Evolutionary conservation across 1,284 basidiomycete species (phyloP).

Genomic region (Austropuccinia psidii): DNA sequence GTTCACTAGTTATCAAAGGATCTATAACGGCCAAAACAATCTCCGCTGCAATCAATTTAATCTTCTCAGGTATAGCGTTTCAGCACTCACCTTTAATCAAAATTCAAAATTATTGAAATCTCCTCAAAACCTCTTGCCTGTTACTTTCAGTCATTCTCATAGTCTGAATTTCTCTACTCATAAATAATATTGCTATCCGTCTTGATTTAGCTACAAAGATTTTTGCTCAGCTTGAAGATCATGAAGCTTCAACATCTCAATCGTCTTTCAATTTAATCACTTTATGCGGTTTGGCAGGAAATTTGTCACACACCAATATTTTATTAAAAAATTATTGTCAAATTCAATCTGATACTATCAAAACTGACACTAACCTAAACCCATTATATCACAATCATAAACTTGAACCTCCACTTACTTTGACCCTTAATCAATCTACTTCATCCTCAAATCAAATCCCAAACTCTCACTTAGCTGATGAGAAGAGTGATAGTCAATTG

Average conservation of each 20-base stretch:
- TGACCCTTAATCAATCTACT: not conserved
- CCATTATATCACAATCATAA: not conserved
- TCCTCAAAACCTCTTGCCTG: no score
- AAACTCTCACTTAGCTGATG: slow-evolving; percentile 5
- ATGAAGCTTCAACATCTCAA: slow-evolving; percentile 3
- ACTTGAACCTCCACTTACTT: slow-evolving; percentile 1
- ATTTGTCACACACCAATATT: not conserved
- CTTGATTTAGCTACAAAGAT: slow-evolving; percentile 25
- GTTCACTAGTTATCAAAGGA: no score
- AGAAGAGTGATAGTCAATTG: slow-evolving; percentile 11
- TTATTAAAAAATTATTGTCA: slow-evolving; percentile 28
- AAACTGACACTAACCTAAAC: not conserved
- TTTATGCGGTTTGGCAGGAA: slow-evolving; percentile 4
- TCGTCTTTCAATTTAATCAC: slow-evolving; percentile 18
- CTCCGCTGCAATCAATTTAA: no score
- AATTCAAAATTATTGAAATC: no score
- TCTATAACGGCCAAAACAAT: no score
- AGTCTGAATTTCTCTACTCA: no score
- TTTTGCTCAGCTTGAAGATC: slow-evolving; percentile 21
- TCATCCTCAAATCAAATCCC: not conserved
- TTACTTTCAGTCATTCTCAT: no score
- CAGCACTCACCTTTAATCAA: no score
- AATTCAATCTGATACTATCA: not conserved
- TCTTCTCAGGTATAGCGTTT: no score
- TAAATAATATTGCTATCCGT: not conserved